Conservation (phyloP, 257 asterid species). For the Solanum rostratum region DNA sequence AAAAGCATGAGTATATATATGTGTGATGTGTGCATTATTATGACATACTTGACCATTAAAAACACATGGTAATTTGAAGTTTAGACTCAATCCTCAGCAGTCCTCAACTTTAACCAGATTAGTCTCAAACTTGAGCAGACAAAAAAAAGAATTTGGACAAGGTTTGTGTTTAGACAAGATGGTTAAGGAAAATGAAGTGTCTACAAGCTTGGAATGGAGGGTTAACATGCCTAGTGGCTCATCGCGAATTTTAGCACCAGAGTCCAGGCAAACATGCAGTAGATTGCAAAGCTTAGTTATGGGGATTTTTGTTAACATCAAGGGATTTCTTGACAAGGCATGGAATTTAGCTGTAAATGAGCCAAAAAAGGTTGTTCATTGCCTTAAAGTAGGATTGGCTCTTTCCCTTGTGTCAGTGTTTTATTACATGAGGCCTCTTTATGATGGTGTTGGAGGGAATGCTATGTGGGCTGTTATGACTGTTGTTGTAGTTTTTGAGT, state of each 20-base stretch:
- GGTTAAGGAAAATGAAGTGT: slow-evolving; percentile 13
- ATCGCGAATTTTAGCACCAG: slow-evolving; percentile 25
- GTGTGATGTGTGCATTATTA: neutral
- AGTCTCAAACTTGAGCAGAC: neutral
- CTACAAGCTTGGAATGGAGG: slow-evolving; percentile 48
- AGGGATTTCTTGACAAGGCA: slow-evolving; percentile 39
- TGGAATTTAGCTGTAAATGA: slow-evolving; percentile 51
- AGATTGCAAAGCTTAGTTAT: slow-evolving; percentile 5
- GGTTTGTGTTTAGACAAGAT: neutral
- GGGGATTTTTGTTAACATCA: slow-evolving; percentile 8
- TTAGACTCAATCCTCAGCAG: neutral
- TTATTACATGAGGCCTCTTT: slow-evolving; percentile 74
- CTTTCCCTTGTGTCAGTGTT: slow-evolving; percentile 60
- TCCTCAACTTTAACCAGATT: neutral
- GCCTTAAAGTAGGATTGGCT: slow-evolving; percentile 67
- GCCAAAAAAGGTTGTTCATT: slow-evolving; percentile 62
- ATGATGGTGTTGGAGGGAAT: slow-evolving; percentile 70
- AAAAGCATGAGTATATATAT: neutral
- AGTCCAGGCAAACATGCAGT: neutral
- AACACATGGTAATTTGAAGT: neutral
- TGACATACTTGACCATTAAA: slow-evolving; percentile 10
- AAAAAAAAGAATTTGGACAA: neutral
- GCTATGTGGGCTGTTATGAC: slow-evolving; percentile 96
- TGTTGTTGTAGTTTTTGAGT: slow-evolving; percentile 73
- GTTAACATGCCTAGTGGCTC: slow-evolving; percentile 39